Evolutionary conservation across 2,329 filamentous ascomycete species (phyloP), one percentile per base, ranked within the genome.

Genomic region (Epichloe typhina): DNA sequence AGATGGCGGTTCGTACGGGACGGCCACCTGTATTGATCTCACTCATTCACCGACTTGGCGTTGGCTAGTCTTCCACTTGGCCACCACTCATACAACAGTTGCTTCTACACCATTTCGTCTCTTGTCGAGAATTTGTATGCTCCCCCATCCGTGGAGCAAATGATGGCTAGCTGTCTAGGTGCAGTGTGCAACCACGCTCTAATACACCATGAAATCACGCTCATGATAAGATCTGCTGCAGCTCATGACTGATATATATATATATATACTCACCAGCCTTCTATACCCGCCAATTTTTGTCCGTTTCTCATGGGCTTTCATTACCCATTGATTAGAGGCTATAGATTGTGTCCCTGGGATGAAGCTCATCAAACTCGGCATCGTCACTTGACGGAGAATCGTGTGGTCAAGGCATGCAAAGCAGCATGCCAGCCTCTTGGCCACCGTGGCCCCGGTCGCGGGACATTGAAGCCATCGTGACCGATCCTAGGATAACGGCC

Each of bases 391-490:
- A 52, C 48, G 44, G 23, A 39, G 8, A 23, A 50, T 50, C 40
- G 39, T 50, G 51, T 23, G 33, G 45, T 44, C 40, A 12, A 48
- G 54, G 53, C 54, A 54, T 55, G 54, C 42, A 52, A 43, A 41
- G 31, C 49, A 51, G 49, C 54, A 53, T 57, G 54, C 55, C 55
- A 57, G 51, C 51, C 51, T 23, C 45, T 41, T 17, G 36, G 21
- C 26, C 26, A 21, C 38, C 26, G 19, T 42, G 19, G 33, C 43
- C 49, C 49, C 44, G 31, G 50, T 39, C 13, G 37, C 47, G 40
- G 46, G 39, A 52, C 38, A 50, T 54, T 54, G 54, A 55, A 55
- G 52, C 54, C 54, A 54, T 57, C 55, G 52, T 55, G 54, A 54
- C 54, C 47, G 51, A 36, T 52, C 52, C 41, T 31, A 43, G 52